Evolutionary conservation across 345 rosid species (phyloP), one percentile per base, ranked within the genome.

Genomic region (Nephelium lappaceum): DNA sequence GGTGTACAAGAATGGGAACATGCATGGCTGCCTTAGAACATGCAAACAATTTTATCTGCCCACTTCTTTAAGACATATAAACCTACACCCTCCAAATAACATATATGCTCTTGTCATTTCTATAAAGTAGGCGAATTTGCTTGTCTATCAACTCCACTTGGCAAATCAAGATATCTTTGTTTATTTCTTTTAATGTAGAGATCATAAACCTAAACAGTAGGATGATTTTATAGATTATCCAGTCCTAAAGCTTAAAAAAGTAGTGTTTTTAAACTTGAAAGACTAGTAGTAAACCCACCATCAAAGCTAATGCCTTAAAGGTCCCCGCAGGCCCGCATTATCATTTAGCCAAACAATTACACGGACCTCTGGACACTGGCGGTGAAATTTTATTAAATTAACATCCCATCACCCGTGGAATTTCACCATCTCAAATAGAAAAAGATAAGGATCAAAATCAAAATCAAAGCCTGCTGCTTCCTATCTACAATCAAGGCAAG

Each of bases 21-120:
- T 79, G 86, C 87, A 82, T 84, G 81, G 77, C 83, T 81, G 81
- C 86, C 79, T 76, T 79, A 8, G 82, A 82, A 83, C 84, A 78
- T 80, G 85, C 82, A 75, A 45, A 82, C 77, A 84, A 57, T 47
- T 73, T 57, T 70, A 49, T 14, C 61, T 67, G 41, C 69, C 58
- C 49, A 21, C 75, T 71, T 58, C 45, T 4, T 21, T 42, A 14
- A 75, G 24, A 31, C n/a, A 70, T 6, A 41, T 65, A 53, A 63
- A 21, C 47, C 8, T 27, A 45, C 51, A 45, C 51, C 51, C 53
- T 43, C 79, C 51, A 41, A 45, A 14, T 51, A 51, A 11, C 57
- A 51, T 41, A 71, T 66, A 31, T 78, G 74, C 79, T 79, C 79
- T 43, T 75, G 77, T 82, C 87, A 76, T 74, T 79, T 85, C 85